Base-by-base conservation (phyloP, 2,329 filamentous ascomycete genomes). In the Dothiorella sarmentorum region DNA sequence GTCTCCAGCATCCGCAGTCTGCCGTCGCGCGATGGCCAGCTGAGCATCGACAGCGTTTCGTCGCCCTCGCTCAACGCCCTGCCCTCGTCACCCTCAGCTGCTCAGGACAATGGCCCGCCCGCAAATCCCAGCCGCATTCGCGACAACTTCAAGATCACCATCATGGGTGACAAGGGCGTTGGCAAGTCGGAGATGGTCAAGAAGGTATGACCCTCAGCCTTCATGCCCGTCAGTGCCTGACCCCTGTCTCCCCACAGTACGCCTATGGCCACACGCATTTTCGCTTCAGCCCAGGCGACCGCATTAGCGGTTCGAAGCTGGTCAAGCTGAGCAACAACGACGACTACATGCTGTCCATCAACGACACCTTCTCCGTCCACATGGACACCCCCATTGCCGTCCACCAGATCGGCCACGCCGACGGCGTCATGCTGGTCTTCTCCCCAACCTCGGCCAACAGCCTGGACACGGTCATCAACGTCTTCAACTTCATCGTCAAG, bases 351-450 rank as follows among this genome's bases (percentile, higher is more conserved):
- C 35, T 53, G 33, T 53, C 49, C 35, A 17, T 53, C 35, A 53
- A 53, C 49, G 49, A 53, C 49, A 53, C 49, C 22, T 53, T 53
- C 49, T 40, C 33, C 35, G 49, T 53, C n/a, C 49, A 53, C 49
- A 53, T 53, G 49, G 49, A 53, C 24, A 53, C 49, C 4, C 35
- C 49, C 15, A 31, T 53, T 22, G 49, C 49, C 49, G 49, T 29
- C 33, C 49, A 53, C 35, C 49, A 53, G 49, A 53, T 53, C 49
- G 35, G 49, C 49, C 49, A 53, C 22, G 49, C 49, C 22, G 49
- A 53, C 24, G 49, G 49, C 49, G 49, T 53, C 49, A 53, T 53
- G 49, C 24, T 53, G 24, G 49, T 53, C 5, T 53, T 27, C 24
- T 38, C 49, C 7, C 33, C 49, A 22, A 29, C 33, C 4, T 40